These are phyloP conservation scores for Polygonum aviculare DNA, from an alignment of 148 eudicot species.

Conservation along the genomic window DNA sequence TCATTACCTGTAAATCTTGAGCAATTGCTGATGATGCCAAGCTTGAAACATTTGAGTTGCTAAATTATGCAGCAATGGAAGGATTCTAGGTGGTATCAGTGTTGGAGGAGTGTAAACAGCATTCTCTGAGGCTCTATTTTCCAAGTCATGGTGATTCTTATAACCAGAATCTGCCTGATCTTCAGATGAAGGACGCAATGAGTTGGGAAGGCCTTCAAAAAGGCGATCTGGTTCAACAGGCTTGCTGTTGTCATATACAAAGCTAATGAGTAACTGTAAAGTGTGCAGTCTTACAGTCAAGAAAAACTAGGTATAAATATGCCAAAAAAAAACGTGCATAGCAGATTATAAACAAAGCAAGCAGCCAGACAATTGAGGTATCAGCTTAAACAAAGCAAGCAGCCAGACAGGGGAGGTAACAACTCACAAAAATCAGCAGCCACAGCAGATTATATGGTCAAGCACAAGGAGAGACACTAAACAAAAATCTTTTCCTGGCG, in stretches of 20 bases:
- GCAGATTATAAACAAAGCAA: not conserved
- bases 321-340: not conserved
- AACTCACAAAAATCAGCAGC: not conserved
- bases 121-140: slow-evolving; percentile 44
- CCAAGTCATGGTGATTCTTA: slow-evolving; percentile 59
- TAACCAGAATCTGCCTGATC: slow-evolving; percentile 44
- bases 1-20: slow-evolving; percentile 74
- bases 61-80: slow-evolving; percentile 86
- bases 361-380: not conserved
- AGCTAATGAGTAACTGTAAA: not conserved
- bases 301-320: not conserved
- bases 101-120: slow-evolving; percentile 85
- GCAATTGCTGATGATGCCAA: slow-evolving; percentile 77
- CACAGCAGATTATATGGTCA: not conserved
- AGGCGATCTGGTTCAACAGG: slow-evolving; percentile 96
- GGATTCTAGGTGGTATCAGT: slow-evolving; percentile 77
- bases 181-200: slow-evolving; percentile 79
- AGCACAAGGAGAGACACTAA: not conserved
- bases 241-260: slow-evolving; percentile 44
- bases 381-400: not conserved
- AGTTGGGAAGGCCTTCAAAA: slow-evolving; percentile 92
- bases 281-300: not conserved
- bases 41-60: slow-evolving; percentile 95
- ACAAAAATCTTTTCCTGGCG: not conserved
- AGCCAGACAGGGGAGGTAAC: not conserved